A percentile compares a stretch with the other conserved stretches of the same genome.
Conservation (phyloP, 202 grass and related monocot species). For the Setaria viridis region DNA sequence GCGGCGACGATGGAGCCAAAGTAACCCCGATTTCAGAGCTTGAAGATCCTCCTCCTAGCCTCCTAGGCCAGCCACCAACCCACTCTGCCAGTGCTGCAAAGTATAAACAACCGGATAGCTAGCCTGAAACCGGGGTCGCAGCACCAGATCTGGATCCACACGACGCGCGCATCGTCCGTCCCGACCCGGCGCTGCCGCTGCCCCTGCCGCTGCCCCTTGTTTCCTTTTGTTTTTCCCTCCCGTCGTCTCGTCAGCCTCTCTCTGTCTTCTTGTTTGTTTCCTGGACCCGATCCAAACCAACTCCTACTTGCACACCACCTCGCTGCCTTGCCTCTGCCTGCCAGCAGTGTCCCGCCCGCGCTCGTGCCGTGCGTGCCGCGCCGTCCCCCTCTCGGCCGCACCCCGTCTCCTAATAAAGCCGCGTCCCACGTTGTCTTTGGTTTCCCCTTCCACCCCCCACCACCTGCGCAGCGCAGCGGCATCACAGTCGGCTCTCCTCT, state of each 20-base stretch:
- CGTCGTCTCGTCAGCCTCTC: neutral
- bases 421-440: constrained; percentile 27
- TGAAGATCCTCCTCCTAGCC: neutral
- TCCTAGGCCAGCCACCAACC: neutral
- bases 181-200: too few species aligned
- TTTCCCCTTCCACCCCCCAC: neutral
- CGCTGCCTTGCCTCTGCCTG: neutral
- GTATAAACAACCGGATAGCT: neutral
- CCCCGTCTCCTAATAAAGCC: neutral
- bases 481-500: neutral
- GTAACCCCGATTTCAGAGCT: neutral
- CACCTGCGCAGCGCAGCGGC: neutral
- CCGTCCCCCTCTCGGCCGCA: neutral
- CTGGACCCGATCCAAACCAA: neutral
- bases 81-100: neutral
- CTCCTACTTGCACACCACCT: neutral
- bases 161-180: neutral
- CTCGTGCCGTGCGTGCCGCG: neutral
- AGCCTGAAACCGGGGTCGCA: neutral
- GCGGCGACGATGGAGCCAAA: neutral
- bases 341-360: neutral
- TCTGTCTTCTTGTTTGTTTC: neutral
- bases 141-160: constrained; percentile 1
- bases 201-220: neutral
- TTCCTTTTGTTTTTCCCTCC: neutral